phyloP scores from a whole-genome alignment of 345 rosid genomes.

The Geranium rotundifolium region DNA sequence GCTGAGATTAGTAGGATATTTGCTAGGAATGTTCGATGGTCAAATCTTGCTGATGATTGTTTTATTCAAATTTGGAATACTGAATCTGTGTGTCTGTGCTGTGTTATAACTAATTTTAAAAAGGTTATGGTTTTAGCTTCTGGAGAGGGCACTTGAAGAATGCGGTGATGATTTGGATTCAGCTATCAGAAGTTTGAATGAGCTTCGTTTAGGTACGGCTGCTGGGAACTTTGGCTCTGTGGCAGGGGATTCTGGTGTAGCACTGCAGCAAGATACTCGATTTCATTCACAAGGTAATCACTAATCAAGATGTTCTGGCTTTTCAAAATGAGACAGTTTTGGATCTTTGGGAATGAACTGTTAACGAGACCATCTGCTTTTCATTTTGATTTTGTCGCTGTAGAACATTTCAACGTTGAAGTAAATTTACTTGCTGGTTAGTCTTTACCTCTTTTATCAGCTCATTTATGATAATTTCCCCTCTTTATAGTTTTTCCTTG shows the following conservation, averaged over 20 bases:
- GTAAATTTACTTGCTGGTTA: not conserved
- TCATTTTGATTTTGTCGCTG: no score
- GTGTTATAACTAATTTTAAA: no score
- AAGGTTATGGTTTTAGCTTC: conserved; percentile 29
- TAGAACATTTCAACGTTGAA: not conserved
- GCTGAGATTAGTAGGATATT: no score
- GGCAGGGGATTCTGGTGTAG: conserved; percentile 19
- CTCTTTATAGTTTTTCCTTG: no score
- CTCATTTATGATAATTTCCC: not conserved
- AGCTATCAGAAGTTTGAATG: conserved; percentile 75
- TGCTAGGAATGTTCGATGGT: not conserved
- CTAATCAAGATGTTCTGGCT: not conserved
- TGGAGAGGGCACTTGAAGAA: conserved; percentile 64
- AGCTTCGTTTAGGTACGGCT: conserved; percentile 69
- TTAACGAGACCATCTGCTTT: no score
- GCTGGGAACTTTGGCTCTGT: conserved; percentile 18
- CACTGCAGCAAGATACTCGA: conserved; percentile 23
- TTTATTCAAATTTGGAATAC: not conserved
- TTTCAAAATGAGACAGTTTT: not conserved
- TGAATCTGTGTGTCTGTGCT: not conserved
- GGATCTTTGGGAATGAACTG: no score
- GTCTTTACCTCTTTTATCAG: not conserved
- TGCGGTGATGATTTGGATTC: conserved; percentile 84
- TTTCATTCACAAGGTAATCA: conserved; percentile 37
- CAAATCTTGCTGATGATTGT: not conserved